Percentiles rank a stretch among this genome's conserved stretches.
Conservation (phyloP, 116 monocot species). For the Posidonia oceanica region DNA sequence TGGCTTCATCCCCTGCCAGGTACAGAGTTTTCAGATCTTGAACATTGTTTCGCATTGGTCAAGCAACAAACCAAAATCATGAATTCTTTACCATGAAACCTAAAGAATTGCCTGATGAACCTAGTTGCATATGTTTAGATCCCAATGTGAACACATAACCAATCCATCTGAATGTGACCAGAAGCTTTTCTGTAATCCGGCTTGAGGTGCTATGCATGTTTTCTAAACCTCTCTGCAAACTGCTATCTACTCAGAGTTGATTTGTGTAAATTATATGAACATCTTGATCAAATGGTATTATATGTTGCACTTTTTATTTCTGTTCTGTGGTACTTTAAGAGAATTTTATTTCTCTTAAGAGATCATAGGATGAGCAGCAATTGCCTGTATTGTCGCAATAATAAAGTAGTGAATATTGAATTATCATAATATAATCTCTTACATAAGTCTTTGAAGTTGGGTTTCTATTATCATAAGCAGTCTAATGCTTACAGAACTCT, state of each 20-base stretch:
- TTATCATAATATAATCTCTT: too few relatives aligned
- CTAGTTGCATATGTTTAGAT: neutral
- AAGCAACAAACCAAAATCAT: neutral
- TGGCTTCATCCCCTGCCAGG: constrained; percentile 57
- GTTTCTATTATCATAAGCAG: too few relatives aligned
- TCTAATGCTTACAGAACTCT: too few relatives aligned
- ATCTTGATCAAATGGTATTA: neutral
- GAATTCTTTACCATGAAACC: neutral
- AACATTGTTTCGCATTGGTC: neutral
- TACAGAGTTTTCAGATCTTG: constrained; percentile 10
- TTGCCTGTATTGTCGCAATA: too few relatives aligned
- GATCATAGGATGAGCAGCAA: too few relatives aligned
- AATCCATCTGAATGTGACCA: neutral
- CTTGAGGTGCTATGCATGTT: neutral
- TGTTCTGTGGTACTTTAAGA: too few relatives aligned
- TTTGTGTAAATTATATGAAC: neutral
- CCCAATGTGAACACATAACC: neutral
- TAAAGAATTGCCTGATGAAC: neutral
- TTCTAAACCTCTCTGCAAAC: neutral
- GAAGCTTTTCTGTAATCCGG: neutral
- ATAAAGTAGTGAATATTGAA: too few relatives aligned
- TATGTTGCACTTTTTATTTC: neutral
- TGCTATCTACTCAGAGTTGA: neutral
- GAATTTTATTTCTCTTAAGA: too few relatives aligned
- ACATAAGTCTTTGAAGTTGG: too few relatives aligned